Conservation (phyloP, 1,284 basidiomycete genomes). For the Inonotus hispidus region DNA sequence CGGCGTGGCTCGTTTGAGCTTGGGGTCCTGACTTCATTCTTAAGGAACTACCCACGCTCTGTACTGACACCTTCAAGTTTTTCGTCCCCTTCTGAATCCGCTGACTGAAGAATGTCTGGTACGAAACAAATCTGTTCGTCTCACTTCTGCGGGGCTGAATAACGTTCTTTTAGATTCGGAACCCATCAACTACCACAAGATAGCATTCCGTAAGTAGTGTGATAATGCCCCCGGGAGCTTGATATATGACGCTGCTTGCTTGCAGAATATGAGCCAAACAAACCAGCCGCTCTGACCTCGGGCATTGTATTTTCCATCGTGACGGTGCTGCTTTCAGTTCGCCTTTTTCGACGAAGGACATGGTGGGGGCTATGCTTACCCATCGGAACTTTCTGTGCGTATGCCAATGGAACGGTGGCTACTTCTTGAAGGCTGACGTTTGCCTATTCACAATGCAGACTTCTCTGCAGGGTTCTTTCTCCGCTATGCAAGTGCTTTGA, state of each 20-base stretch:
- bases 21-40: too few relatives aligned
- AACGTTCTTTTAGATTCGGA: background rate
- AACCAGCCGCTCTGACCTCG: background rate
- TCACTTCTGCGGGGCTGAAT: background rate
- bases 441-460: background rate
- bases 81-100: too few relatives aligned
- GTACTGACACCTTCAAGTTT: too few relatives aligned
- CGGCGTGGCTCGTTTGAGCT: too few relatives aligned
- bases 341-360: slow-evolving; percentile 4
- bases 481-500: background rate
- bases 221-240: background rate
- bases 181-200: background rate
- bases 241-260: background rate
- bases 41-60: too few relatives aligned
- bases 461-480: slow-evolving; percentile 6
- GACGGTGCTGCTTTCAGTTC: background rate
- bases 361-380: slow-evolving; percentile 21
- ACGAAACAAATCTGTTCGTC: background rate
- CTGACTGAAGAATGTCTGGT: background rate
- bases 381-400: slow-evolving; percentile 13
- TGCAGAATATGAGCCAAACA: slow-evolving; percentile 7
- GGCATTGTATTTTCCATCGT: background rate
- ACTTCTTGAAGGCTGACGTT: too few relatives aligned
- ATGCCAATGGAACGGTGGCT: background rate
- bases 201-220: background rate